These are phyloP conservation scores for Metschnikowia anglica DNA, from an alignment of 805 yeast genomes.

Conservation along the genomic window DNA sequence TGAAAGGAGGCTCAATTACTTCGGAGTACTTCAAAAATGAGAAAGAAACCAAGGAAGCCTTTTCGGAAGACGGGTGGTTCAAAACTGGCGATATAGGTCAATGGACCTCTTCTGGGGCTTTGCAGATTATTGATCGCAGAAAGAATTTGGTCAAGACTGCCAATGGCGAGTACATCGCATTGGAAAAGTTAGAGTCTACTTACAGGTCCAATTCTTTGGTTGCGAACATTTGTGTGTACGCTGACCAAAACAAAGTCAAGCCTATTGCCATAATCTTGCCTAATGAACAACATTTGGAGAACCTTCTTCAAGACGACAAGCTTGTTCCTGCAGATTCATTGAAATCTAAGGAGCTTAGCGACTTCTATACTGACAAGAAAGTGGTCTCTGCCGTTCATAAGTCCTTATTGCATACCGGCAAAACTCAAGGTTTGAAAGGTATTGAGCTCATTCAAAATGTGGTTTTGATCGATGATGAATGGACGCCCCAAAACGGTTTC, in stretches of 20 bases:
- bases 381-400: constrained; percentile 55
- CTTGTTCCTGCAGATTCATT: constrained; percentile 48
- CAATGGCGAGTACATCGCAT: constrained; percentile 97
- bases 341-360: constrained; percentile 45
- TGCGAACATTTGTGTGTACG: constrained; percentile 85
- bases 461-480: constrained; percentile 81
- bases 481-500: constrained; percentile 96
- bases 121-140: constrained; percentile 86
- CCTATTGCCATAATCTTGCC: constrained; percentile 92
- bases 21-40: constrained; percentile 80
- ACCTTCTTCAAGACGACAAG: constrained; percentile 50
- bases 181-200: constrained; percentile 88
- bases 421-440: constrained; percentile 74
- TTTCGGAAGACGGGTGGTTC: constrained; percentile 91
- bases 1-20: constrained; percentile 72
- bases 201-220: constrained; percentile 83
- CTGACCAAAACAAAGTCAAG: constrained; percentile 82
- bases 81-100: constrained; percentile 95
- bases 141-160: constrained; percentile 94
- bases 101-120: constrained; percentile 79
- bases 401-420: constrained; percentile 70
- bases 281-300: constrained; percentile 61
- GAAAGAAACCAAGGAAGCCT: constrained; percentile 73
- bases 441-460: constrained; percentile 82
- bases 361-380: constrained; percentile 56